phyloP scores from a whole-genome alignment of 495 filamentous ascomycete species.

The Echria macrotheca region DNA sequence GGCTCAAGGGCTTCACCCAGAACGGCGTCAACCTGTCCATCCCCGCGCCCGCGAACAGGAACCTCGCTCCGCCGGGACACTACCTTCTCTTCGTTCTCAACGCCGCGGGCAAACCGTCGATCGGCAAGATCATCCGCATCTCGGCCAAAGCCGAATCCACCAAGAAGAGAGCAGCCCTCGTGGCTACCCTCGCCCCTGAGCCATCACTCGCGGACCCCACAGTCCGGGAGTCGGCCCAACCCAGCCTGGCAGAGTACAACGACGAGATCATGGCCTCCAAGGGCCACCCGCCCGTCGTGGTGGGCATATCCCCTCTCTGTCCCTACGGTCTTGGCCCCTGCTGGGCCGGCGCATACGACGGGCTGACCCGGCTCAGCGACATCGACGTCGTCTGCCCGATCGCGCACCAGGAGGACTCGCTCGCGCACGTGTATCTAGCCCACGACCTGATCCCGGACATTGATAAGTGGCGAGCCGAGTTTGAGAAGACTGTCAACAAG shows the following conservation, averaged over 20 bases:
- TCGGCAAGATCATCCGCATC: conserved; percentile 5
- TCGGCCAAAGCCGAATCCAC: background rate
- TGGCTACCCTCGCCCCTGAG: too few relatives aligned
- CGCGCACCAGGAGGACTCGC: conserved; percentile 5
- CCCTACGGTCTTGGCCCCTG: conserved; percentile 12
- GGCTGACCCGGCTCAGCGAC: background rate
- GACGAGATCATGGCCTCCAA: background rate
- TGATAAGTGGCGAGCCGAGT: conserved; percentile 4
- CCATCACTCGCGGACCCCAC: background rate
- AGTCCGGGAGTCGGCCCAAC: background rate
- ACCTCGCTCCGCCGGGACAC: conserved; percentile 9
- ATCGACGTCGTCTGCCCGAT: conserved; percentile 5
- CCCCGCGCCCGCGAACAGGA: conserved; percentile 5
- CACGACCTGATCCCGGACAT: conserved; percentile 1
- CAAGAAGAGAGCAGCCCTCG: too few relatives aligned
- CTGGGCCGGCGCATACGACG: conserved; percentile 11
- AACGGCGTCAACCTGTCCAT: conserved; percentile 1
- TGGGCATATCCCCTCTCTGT: conserved; percentile 7
- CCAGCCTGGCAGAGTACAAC: background rate
- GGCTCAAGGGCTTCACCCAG: background rate
- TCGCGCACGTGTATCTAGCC: conserved; percentile 5
- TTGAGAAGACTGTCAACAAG: background rate
- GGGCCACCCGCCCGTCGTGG: conserved; percentile 1
- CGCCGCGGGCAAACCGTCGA: background rate
- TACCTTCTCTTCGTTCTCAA: conserved; percentile 9